Percentiles rank a stretch among this genome's conserved stretches.
These are phyloP conservation scores for Alternaria burnsii DNA, from an alignment of 2,329 filamentous ascomycete species.

Conservation along the genomic window DNA sequence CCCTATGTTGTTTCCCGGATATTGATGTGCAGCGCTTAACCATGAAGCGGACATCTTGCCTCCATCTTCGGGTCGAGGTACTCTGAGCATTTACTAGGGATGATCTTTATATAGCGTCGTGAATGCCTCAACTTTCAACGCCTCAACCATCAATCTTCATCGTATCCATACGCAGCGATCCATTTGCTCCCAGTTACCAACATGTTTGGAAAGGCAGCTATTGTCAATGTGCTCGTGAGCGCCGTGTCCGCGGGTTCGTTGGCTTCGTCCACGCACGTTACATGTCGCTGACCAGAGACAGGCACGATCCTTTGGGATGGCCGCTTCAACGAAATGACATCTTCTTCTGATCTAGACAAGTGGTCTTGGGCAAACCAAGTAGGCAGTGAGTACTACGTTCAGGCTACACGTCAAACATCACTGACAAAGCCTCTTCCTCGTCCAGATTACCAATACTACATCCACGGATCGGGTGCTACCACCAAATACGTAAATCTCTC, in stretches of 20 bases:
- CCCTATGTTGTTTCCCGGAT: slow-evolving; percentile 29
- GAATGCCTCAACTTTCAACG: not conserved
- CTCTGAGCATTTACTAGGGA: not conserved
- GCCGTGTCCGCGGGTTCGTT: slow-evolving; percentile 42
- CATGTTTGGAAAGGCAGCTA: slow-evolving; percentile 44
- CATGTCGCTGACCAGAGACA: slow-evolving; percentile 7
- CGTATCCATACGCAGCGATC: not conserved
- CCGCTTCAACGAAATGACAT: slow-evolving; percentile 68
- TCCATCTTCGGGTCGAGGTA: slow-evolving; percentile 17
- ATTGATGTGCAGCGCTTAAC: slow-evolving; percentile 28
- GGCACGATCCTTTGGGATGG: slow-evolving; percentile 70
- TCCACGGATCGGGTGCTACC: slow-evolving; percentile 68
- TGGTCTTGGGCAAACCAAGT: slow-evolving; percentile 76
- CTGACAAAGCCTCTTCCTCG: not conserved
- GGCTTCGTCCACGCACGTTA: not conserved
- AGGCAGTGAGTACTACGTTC: slow-evolving; percentile 66
- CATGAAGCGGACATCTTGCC: slow-evolving; percentile 21
- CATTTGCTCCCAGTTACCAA: slow-evolving; percentile 6
- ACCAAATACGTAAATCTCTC: slow-evolving; percentile 70
- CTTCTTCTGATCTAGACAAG: slow-evolving; percentile 63
- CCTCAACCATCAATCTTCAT: not conserved
- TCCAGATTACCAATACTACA: slow-evolving; percentile 65
- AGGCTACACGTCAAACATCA: no score
- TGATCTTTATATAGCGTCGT: slow-evolving; percentile 32
- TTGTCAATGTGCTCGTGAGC: slow-evolving; percentile 43